Base-by-base conservation (phyloP, 2,329 filamentous ascomycete genomes). In the Xylaria sp. region DNA sequence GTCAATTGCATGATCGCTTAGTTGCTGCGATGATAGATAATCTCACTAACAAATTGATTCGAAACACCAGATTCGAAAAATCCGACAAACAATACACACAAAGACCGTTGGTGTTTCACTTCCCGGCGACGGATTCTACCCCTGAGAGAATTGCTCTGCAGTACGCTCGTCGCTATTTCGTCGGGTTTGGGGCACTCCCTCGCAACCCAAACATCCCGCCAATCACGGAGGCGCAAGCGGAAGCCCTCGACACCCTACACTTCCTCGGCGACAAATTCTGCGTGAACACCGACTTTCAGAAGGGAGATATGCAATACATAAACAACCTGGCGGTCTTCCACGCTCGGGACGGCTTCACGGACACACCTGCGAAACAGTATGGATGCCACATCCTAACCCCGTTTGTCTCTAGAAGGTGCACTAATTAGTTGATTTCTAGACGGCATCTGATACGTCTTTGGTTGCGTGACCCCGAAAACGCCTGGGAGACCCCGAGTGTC, bases 121-220 rank as follows among this genome's bases (percentile, higher is more conserved):
- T 88, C 56, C 83, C 85, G 0, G 81, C 82, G 9, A 85, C 81
- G 0, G 77, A 71, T 0, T 77, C 75, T 0, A 74, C 76, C 0
- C 85, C 87, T 0, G 85, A 90, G 72, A 82, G 87, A 0, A 76
- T 90, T 1, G 78, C 88, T 6, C 83, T 91, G 34, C 88, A 90
- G 69, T 91, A 90, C 70, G 86, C 85, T 0, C 84, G 89, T 2
- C 83, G 88, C 1, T 81, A 79, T 30, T 90, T 90, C 70, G 88
- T 87, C 61, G 81, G 89, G 1, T 90, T 86, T 73, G 82, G 84
- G 69, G 82, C 82, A 0, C 79, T 88, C 1, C 87, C 87, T 2
- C 82, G 88, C 55, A 85, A 81, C 7, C 65, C 80, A 0, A 75
- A 83, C 21, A 86, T 91, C 58, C 88, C 89, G 12, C 83, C 88